Base-by-base conservation (phyloP, 345 rosid genomes). In the Kandelia obovata region DNA sequence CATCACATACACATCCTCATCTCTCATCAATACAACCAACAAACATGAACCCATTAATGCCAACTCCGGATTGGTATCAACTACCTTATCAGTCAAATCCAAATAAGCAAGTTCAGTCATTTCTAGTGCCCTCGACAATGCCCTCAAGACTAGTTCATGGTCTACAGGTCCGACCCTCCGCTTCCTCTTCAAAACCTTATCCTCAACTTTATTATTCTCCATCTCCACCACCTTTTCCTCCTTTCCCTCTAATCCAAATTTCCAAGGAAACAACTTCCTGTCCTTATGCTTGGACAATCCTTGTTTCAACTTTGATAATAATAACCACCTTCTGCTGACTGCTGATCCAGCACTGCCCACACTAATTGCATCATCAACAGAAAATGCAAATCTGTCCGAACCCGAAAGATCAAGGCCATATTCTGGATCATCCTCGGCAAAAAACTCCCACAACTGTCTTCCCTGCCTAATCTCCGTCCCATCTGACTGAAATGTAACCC, bases 31-130 rank as follows among this genome's bases (percentile, higher is more conserved):
- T 26, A 78, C 97, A 65, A 88, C 99, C 77, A 94, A 80, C 75
- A 94, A 82, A 72, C 99, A 94, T 0, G 96, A 94, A 46, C 99
- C 99, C 99, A 94, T 94, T 76, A 94, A 82, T 20, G 97, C 99
- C 68, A 94, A 86, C 88, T 94, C 99, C 0, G 96, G 97, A 81
- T 94, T 89, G 26, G 87, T 77, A 60, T 81, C 88, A 25, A 94
- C 85, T 70, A 92, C 90, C 86, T 94, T 94, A 62, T 91, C 97
- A 8, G 97, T 91, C 93, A 94, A 85, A 73, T 94, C 99, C 82
- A 91, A 66, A 67, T 86, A 94, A 4, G 95, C 96, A 53, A 81
- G 80, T 81, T 94, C 99, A 3, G 96, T 87, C 61, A 79, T 74
- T 74, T 91, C 96, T 43, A 94, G 80, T 16, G 92, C 97, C 73